Percentiles rank a stretch among this genome's conserved stretches.
Conservation (phyloP, 805 yeast genomes). For the Isabelozyma rhagii region DNA sequence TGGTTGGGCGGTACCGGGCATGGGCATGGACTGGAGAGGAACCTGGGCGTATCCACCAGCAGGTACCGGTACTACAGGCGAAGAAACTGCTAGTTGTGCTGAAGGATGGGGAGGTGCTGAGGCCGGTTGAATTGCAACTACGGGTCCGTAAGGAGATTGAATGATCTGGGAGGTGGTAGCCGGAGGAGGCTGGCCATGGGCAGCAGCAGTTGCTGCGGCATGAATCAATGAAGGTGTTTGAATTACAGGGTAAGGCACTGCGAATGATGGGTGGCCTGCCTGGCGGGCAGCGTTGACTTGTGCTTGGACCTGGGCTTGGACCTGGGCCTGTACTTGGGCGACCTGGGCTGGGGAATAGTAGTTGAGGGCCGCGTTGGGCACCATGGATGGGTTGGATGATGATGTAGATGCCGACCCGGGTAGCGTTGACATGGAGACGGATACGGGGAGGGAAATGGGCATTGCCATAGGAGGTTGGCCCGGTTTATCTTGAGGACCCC, state of each 20-base stretch:
- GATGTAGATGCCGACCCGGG: background rate
- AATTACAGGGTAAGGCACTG: background rate
- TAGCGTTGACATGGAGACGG: background rate
- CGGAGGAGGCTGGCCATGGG: background rate
- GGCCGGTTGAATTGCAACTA: constrained; percentile 21
- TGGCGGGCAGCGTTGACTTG: constrained; percentile 1
- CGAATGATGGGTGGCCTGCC: background rate
- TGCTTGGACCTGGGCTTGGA: background rate
- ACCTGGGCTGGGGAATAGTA: background rate
- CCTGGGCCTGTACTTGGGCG: constrained; percentile 1
- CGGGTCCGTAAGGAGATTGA: constrained; percentile 25
- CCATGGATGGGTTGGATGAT: background rate
- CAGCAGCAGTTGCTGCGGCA: background rate
- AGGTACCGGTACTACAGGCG: background rate
- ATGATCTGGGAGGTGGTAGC: constrained; percentile 6
- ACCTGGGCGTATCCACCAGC: background rate
- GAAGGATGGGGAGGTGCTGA: background rate
- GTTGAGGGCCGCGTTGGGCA: background rate
- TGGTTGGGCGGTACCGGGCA: background rate
- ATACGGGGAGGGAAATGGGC: background rate
- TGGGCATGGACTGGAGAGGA: background rate
- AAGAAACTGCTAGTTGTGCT: background rate
- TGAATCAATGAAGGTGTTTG: background rate
- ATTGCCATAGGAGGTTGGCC: background rate
- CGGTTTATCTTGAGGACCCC: background rate